phyloP scores from a whole-genome alignment of 2,329 filamentous ascomycete genomes.

The Zasmidium angulare region DNA sequence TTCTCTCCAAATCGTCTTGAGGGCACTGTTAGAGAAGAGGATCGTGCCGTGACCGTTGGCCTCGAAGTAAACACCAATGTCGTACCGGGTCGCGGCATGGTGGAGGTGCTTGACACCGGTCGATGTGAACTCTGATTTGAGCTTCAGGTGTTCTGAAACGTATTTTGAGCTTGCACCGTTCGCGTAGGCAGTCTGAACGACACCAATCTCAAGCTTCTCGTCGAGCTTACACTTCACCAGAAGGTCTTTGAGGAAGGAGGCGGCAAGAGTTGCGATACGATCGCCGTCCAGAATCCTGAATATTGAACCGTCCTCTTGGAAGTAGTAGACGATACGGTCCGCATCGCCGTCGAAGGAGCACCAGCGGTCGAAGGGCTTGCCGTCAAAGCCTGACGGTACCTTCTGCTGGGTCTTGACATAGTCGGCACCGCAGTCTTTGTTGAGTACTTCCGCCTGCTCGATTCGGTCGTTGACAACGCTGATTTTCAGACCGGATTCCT shows the following conservation, averaged over 20 bases:
- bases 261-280: slow-evolving; percentile 90
- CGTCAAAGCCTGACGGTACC: slow-evolving; percentile 79
- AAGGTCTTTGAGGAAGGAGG: slow-evolving; percentile 89
- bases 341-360: slow-evolving; percentile 94
- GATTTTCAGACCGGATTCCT: slow-evolving; percentile 68
- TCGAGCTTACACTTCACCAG: slow-evolving; percentile 75
- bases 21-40: slow-evolving; percentile 83
- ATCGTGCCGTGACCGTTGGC: slow-evolving; percentile 97
- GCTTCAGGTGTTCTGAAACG: slow-evolving; percentile 79
- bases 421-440: slow-evolving; percentile 89
- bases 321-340: slow-evolving; percentile 95
- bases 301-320: slow-evolving; percentile 73
- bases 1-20: slow-evolving; percentile 73
- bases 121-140: slow-evolving; percentile 88
- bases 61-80: slow-evolving; percentile 97
- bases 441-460: slow-evolving; percentile 82
- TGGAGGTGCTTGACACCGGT: slow-evolving; percentile 98
- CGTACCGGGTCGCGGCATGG: slow-evolving; percentile 91
- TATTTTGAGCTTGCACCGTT: slow-evolving; percentile 94
- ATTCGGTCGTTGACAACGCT: slow-evolving; percentile 92
- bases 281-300: slow-evolving; percentile 96
- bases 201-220: slow-evolving; percentile 81
- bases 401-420: slow-evolving; percentile 97
- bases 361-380: slow-evolving; percentile 72
- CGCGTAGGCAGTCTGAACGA: slow-evolving; percentile 96